Percentiles rank a stretch among this genome's conserved stretches.
phyloP scores from a whole-genome alignment of 2,329 filamentous ascomycete species.

The Aspergillus hiratsukae region DNA sequence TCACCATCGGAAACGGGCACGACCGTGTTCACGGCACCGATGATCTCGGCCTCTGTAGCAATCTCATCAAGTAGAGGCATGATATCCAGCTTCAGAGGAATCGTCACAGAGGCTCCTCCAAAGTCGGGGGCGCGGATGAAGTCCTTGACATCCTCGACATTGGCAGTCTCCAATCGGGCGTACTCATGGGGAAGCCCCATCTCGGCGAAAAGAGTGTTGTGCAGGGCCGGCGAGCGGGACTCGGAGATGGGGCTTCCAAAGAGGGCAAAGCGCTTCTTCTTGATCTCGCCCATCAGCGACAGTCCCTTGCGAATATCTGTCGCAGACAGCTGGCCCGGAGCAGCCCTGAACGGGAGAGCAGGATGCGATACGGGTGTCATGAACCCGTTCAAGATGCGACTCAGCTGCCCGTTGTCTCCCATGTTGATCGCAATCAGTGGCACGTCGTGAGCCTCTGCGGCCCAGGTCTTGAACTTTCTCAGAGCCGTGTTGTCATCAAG shows the following conservation, averaged over 20 bases:
- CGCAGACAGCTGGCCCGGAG: slow-evolving; percentile 88
- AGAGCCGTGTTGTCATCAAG: slow-evolving; percentile 85
- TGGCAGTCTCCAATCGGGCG: slow-evolving; percentile 66
- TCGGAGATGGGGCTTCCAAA: slow-evolving; percentile 81
- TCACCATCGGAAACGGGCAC: slow-evolving; percentile 55
- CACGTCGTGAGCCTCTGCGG: slow-evolving; percentile 66
- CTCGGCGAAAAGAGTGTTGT: slow-evolving; percentile 76
- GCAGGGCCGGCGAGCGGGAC: slow-evolving; percentile 81
- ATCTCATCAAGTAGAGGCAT: slow-evolving; percentile 76
- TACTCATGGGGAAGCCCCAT: slow-evolving; percentile 85
- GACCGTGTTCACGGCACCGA: slow-evolving; percentile 94
- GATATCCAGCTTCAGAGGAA: slow-evolving; percentile 87
- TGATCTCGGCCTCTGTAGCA: slow-evolving; percentile 70
- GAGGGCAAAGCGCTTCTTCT: slow-evolving; percentile 72
- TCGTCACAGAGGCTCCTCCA: slow-evolving; percentile 91
- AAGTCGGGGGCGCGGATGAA: slow-evolving; percentile 70
- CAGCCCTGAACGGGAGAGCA: slow-evolving; percentile 83
- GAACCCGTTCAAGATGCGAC: slow-evolving; percentile 84
- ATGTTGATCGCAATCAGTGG: slow-evolving; percentile 96
- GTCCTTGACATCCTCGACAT: slow-evolving; percentile 55
- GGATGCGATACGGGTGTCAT: slow-evolving; percentile 93
- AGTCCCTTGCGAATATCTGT: slow-evolving; percentile 78
- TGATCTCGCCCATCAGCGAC: slow-evolving; percentile 72
- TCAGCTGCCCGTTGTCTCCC: slow-evolving; percentile 81
- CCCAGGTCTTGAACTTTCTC: slow-evolving; percentile 73